These are phyloP conservation scores for Aspergillus floridensis DNA, from an alignment of 2,329 filamentous ascomycete genomes.

Conservation along the genomic window DNA sequence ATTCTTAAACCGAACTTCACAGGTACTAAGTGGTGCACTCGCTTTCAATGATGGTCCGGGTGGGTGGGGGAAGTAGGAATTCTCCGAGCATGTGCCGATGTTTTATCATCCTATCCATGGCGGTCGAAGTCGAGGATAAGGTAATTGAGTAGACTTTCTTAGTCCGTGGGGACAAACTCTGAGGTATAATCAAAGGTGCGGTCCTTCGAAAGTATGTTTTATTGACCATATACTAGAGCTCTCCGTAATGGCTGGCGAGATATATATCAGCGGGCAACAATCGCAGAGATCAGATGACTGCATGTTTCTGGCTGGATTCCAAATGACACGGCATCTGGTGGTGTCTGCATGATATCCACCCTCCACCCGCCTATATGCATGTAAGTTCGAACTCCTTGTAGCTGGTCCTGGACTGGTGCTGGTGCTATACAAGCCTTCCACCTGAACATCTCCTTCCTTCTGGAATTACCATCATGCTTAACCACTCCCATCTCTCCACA, in stretches of 20 bases:
- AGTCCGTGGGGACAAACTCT: background rate
- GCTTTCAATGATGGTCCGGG: background rate
- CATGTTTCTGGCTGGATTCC: background rate
- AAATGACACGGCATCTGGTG: background rate
- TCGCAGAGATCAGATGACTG: background rate
- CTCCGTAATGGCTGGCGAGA: background rate
- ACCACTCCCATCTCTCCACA: background rate
- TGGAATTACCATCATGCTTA: background rate
- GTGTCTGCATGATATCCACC: background rate
- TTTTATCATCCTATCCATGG: background rate
- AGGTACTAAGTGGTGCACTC: background rate
- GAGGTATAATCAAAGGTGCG: background rate
- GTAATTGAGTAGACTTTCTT: background rate
- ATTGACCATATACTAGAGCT: background rate
- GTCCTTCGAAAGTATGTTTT: background rate
- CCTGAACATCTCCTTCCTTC: background rate
- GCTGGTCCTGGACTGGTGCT: background rate
- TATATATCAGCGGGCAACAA: background rate
- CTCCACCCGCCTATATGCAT: background rate
- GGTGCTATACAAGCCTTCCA: background rate
- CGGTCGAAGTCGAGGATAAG: background rate
- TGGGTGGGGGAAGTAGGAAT: background rate
- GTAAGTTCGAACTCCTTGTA: background rate
- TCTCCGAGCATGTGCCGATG: conserved; percentile 6
- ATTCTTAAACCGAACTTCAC: background rate